Base-by-base conservation (phyloP, 129 eudicot genomes). In the Silybum marianum region DNA sequence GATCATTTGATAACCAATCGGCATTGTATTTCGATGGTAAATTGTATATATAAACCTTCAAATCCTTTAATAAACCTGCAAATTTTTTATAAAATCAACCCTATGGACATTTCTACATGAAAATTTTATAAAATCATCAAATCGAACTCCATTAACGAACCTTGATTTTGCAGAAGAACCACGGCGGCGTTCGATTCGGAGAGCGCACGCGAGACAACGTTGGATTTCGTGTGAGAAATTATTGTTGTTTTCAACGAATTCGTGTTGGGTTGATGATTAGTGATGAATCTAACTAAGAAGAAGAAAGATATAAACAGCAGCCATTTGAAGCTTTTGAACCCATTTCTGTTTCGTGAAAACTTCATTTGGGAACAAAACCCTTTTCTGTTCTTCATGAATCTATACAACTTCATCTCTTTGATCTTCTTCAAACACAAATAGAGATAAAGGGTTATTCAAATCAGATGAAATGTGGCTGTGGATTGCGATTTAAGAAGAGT, bases 41-140 rank as follows among this genome's bases (percentile, higher is more conserved):
- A 22, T 95, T 87, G 84, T 95, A 92, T 6, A 92, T 69, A 39
- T 86, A 95, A 0, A 95, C 58, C 58, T 89, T 92, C 86, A 95
- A 32, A 23, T 82, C 90, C 18, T 87, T 93, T 36, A 87, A 81
- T 12, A 19, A 83, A 39, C 24, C 77, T 83, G 79, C 28, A 32
- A 32, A 0, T 32, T 32, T 32, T 32, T 32, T 32, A n/a, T 24
- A 0, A 38, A 32, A 68, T 68, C 6, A 68, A 42, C 73, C 54
- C 19, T 3, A 7, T 19, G 32, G 18, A 54, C 7, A 54, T n/a
- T 16, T 54, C 21, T 18, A 70, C 14, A 32, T 32, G 36, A 32
- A 32, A 3, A 32, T 32, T 4, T 4, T 32, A 4, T 32, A 32
- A 32, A 32, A 32, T 32, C 5, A 30, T 58, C 14, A 23, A 36